A percentile compares a stretch with the other conserved stretches of the same genome.
Evolutionary conservation across 305 asterid genomes (phyloP).

Genomic region (Fraxinus ornus): DNA sequence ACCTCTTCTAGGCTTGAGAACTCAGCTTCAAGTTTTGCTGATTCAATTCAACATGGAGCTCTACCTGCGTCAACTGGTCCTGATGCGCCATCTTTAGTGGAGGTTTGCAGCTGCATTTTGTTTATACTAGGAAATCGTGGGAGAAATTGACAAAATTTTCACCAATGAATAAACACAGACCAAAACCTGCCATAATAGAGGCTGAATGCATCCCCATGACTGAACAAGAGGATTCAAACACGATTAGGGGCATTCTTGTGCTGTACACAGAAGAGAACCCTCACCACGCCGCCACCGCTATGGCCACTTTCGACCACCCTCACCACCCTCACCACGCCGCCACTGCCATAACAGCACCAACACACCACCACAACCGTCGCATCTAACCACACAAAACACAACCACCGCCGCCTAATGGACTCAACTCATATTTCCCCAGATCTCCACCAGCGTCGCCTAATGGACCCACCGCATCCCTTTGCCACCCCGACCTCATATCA

Average conservation of each 20-base stretch:
- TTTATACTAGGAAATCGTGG: background rate
- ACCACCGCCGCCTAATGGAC: too few relatives aligned
- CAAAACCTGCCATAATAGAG: slow-evolving; percentile 2
- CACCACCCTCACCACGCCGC: too few relatives aligned
- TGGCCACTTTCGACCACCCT: too few relatives aligned
- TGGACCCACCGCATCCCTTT: too few relatives aligned
- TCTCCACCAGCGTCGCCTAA: too few relatives aligned
- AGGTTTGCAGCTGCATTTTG: slow-evolving; percentile 44
- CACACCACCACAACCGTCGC: too few relatives aligned
- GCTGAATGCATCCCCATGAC: slow-evolving; percentile 8
- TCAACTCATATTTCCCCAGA: too few relatives aligned
- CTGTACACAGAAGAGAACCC: background rate
- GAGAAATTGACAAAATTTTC: slow-evolving; percentile 7
- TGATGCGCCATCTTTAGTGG: slow-evolving; percentile 66
- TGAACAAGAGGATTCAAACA: background rate
- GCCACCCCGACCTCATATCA: too few relatives aligned
- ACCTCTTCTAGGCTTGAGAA: slow-evolving; percentile 63
- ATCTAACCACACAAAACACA: too few relatives aligned
- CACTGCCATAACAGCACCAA: too few relatives aligned
- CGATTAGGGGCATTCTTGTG: background rate
- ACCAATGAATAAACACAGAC: slow-evolving; percentile 14
- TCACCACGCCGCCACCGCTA: too few relatives aligned
- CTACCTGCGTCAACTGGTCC: slow-evolving; percentile 53
- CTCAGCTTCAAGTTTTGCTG: slow-evolving; percentile 69
- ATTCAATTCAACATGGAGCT: slow-evolving; percentile 71